A percentile compares a stretch with the other conserved stretches of the same genome.
These are phyloP conservation scores for Acephala macrosclerotiorum DNA, from an alignment of 2,329 filamentous ascomycete species.

Conservation along the genomic window DNA sequence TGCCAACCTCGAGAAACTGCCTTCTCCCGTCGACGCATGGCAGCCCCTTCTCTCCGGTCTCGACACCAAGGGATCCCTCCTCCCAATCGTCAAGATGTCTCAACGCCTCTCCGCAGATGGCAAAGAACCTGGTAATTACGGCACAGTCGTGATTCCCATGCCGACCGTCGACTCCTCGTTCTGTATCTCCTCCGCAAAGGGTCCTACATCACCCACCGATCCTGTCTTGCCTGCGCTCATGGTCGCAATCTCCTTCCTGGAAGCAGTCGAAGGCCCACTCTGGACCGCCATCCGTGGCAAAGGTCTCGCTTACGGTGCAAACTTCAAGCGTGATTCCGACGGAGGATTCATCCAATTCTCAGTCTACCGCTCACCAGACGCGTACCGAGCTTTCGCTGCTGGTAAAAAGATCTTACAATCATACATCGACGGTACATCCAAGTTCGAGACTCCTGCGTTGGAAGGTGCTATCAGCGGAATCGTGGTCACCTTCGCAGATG, in stretches of 20 bases:
- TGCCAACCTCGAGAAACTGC: conserved; percentile 78
- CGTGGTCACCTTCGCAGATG: conserved; percentile 85
- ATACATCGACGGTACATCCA: conserved; percentile 73
- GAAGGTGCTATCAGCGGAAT: conserved; percentile 92
- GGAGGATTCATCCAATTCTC: conserved; percentile 83
- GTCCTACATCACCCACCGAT: conserved; percentile 78
- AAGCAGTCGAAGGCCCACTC: conserved; percentile 90
- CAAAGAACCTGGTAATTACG: conserved; percentile 74
- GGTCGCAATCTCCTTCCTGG: conserved; percentile 89
- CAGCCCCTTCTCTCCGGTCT: conserved; percentile 57
- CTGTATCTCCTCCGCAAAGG: conserved; percentile 76
- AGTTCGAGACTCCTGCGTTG: conserved; percentile 73
- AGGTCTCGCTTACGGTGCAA: conserved; percentile 89
- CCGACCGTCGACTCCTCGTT: conserved; percentile 92
- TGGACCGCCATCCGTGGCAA: conserved; percentile 94
- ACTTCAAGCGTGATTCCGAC: conserved; percentile 79
- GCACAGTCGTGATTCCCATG: conserved; percentile 86
- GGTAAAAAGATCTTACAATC: conserved; percentile 77
- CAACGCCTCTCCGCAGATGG: conserved; percentile 80
- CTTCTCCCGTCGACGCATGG: conserved; percentile 82
- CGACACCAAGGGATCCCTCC: conserved; percentile 60
- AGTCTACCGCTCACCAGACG: conserved; percentile 90
- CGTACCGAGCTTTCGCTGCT: conserved; percentile 83
- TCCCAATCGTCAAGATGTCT: conserved; percentile 74
- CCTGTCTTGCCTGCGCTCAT: conserved; percentile 82